phyloP scores from a whole-genome alignment of 2,329 filamentous ascomycete genomes.

The Aspergillus luchuensis region DNA sequence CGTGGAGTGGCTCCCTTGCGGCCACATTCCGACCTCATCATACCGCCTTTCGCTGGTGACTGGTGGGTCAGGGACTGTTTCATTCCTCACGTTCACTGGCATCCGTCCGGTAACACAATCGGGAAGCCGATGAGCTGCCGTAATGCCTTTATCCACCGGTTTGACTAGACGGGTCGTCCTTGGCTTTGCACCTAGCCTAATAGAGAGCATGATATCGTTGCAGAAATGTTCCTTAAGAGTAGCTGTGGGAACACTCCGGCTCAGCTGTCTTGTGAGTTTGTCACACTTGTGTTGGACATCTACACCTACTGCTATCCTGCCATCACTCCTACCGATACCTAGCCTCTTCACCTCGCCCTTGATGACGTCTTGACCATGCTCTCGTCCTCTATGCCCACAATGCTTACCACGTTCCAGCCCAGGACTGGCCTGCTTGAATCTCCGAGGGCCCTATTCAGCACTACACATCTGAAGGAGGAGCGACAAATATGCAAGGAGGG shows the following conservation, averaged over 20 bases:
- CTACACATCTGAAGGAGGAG: background rate
- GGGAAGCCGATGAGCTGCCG: slow-evolving; percentile 11
- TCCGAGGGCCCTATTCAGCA: slow-evolving; percentile 5
- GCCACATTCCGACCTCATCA: slow-evolving; percentile 11
- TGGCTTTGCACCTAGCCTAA: slow-evolving; percentile 1
- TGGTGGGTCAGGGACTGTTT: slow-evolving; percentile 11
- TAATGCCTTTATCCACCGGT: slow-evolving; percentile 2
- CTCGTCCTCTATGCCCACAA: slow-evolving; percentile 15
- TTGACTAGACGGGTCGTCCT: background rate
- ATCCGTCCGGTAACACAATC: slow-evolving; percentile 15
- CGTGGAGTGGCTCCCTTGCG: background rate
- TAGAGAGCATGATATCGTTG: slow-evolving; percentile 15
- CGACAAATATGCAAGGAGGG: background rate
- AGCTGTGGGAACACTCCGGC: slow-evolving; percentile 7
- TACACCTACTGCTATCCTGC: background rate
- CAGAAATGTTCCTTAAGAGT: slow-evolving; percentile 13
- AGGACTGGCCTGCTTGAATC: slow-evolving; percentile 19
- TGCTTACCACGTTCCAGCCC: slow-evolving; percentile 31
- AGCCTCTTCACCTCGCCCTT: background rate
- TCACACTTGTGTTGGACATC: background rate
- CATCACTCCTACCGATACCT: background rate
- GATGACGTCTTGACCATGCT: background rate
- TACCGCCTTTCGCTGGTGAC: slow-evolving; percentile 8
- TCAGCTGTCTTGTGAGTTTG: slow-evolving; percentile 13
- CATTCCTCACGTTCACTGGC: background rate